These are phyloP conservation scores for Pogostemon cablin DNA, from an alignment of 257 asterid genomes.

Conservation along the genomic window DNA sequence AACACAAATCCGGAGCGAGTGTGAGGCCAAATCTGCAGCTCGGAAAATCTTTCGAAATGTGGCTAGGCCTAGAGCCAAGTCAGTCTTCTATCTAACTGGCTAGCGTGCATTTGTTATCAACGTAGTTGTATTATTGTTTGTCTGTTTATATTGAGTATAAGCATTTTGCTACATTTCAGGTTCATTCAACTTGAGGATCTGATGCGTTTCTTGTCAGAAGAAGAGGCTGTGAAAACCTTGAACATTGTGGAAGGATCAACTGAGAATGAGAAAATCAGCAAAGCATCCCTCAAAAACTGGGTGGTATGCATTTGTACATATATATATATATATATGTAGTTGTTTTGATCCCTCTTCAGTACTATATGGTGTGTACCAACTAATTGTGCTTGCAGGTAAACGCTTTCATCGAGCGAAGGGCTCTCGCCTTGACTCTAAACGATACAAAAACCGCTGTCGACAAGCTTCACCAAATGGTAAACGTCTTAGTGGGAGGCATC, in stretches of 20 bases:
- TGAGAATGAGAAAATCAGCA: conserved; percentile 68
- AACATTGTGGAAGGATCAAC: conserved; percentile 69
- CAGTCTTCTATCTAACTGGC: conserved; percentile 24
- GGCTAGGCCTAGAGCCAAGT: conserved; percentile 85
- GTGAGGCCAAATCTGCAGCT: conserved; percentile 82
- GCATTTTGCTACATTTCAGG: conserved; percentile 41
- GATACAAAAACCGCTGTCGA: conserved; percentile 91
- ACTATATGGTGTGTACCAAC: too few species aligned
- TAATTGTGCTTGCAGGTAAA: conserved; percentile 52
- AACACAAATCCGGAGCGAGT: conserved; percentile 76
- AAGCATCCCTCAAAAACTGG: conserved; percentile 74
- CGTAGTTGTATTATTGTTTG: too few species aligned
- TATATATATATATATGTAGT: too few species aligned
- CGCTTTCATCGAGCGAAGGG: conserved; percentile 81
- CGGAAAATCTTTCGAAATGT: conserved; percentile 86
- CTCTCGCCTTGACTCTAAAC: conserved; percentile 81
- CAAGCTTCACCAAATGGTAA: conserved; percentile 82
- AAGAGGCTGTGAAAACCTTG: conserved; percentile 69
- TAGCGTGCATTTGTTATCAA: too few species aligned
- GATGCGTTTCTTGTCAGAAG: conserved; percentile 77
- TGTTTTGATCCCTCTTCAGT: too few species aligned
- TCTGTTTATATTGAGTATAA: background rate
- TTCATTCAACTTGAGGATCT: conserved; percentile 73
- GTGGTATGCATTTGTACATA: conserved; percentile 58
- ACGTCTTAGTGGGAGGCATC: conserved; percentile 56